A percentile compares a stretch with the other conserved stretches of the same genome.
These are phyloP conservation scores for Tuctoria greenei DNA, from an alignment of 176 grass and related monocot genomes.

Conservation along the genomic window DNA sequence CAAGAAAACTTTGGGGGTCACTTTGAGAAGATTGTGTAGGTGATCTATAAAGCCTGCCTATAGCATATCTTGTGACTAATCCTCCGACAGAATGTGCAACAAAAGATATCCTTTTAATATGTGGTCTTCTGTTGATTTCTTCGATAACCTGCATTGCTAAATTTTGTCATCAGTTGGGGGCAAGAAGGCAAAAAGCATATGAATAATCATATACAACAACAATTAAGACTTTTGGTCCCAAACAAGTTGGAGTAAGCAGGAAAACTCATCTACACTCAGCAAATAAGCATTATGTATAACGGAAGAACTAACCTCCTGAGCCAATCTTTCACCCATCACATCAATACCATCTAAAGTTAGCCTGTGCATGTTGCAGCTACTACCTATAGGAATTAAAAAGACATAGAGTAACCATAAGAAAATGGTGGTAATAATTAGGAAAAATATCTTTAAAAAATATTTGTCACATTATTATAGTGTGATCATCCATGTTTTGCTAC, in stretches of 20 bases:
- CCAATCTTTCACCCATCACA: slow-evolving; percentile 92
- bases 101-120: slow-evolving; percentile 89
- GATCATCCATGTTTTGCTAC: neutral
- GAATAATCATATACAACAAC: neutral
- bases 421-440: neutral
- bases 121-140: slow-evolving; percentile 60
- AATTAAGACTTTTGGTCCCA: too few relatives aligned
- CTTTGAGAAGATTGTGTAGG: slow-evolving; percentile 39
- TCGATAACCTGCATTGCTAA: slow-evolving; percentile 61
- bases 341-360: slow-evolving; percentile 95
- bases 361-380: slow-evolving; percentile 77
- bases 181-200: slow-evolving; percentile 22
- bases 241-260: too few relatives aligned
- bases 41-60: slow-evolving; percentile 78
- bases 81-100: slow-evolving; percentile 93
- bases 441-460: neutral
- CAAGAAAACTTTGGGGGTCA: slow-evolving; percentile 35
- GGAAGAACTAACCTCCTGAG: slow-evolving; percentile 73
- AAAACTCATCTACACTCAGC: neutral
- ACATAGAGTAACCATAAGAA: slow-evolving; percentile 11
- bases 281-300: slow-evolving; percentile 26
- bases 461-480: neutral
- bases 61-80: slow-evolving; percentile 88
- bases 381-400: slow-evolving; percentile 52
- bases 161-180: slow-evolving; percentile 42